Base-by-base conservation (phyloP, 164 flowering plant species). In the Kingdonia uniflora region DNA sequence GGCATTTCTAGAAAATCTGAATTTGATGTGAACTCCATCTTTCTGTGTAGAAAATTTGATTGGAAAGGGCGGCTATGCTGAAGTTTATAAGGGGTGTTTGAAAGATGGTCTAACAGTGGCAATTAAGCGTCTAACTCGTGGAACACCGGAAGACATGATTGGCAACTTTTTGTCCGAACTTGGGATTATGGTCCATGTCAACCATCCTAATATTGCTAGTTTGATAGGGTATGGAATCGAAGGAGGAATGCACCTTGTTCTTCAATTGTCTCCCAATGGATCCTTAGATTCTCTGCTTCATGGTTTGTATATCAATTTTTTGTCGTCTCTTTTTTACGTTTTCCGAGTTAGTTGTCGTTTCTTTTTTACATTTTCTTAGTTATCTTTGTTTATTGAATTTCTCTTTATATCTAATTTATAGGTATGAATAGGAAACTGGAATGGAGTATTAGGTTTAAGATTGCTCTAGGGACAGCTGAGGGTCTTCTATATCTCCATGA, bases 191-290 rank as follows among this genome's bases (percentile, higher is more conserved):
- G 95, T 77, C 44, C 95, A 92, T 68, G 84, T 84, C 10, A 72
- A 84, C 57, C 97, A 92, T 70, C 94, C 83, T 0, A 92, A 92
- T 56, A 77, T 82, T 35, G 95, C 99, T 1, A 81, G 78, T 57
- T 57, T 92, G 41, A 74, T 86, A 45, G 99, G 99, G 6, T 84
- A 82, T 72, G 91, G 97, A 8, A 76, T 92, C 37, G 95, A 88
- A 66, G 99, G 95, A 11, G 99, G 99, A 49, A 75, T 92, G 91
- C 85, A 84, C 67, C 79, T 92, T 56, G 87, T 92, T 60, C 92
- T 92, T 55, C 76, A 80, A 24, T 68, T 92, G 52, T 92, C 99
- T 60, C 81, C 80, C 17, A 75, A 82, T 76, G 99, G 99, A 15
- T 86, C 85, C 77, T 72, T 92, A 55, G 77, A 81, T 23, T 77